Evolutionary conservation across 1,284 basidiomycete species (phyloP).

Genomic region (Heliocybe sulcata): DNA sequence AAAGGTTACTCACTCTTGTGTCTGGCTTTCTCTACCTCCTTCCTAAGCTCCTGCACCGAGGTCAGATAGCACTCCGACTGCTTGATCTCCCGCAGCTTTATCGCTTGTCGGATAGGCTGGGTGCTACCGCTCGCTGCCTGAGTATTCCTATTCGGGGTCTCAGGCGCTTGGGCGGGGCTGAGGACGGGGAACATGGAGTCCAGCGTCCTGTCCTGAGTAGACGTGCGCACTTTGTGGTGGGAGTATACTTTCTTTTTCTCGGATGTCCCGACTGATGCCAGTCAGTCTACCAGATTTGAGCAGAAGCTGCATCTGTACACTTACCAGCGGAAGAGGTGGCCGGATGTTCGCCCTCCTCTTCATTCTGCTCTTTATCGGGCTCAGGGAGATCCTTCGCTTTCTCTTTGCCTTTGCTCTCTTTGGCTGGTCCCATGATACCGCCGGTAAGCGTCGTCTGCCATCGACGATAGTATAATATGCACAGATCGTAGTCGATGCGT

Average conservation of each 20-base stretch:
- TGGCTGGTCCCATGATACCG: conserved; percentile 26
- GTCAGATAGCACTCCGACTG: conserved; percentile 78
- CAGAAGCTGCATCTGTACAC: neutral
- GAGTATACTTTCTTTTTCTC: conserved; percentile 47
- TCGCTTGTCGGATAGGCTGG: conserved; percentile 10
- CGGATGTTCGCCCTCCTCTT: conserved; percentile 3
- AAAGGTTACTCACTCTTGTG: conserved; percentile 59
- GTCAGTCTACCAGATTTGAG: neutral
- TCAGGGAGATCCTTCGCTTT: conserved; percentile 19
- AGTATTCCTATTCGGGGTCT: conserved; percentile 2
- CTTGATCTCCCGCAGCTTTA: conserved; percentile 49
- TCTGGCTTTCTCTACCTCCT: conserved; percentile 48
- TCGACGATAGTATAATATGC: neutral
- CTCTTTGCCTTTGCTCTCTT: conserved; percentile 35
- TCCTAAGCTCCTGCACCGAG: conserved; percentile 71
- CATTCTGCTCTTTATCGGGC: conserved; percentile 11
- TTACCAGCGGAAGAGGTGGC: neutral
- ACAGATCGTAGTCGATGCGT: neutral
- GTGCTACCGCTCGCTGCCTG: conserved; percentile 4
- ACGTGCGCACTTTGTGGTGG: conserved; percentile 91
- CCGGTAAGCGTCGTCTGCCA: conserved; percentile 57
- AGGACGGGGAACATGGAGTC: conserved; percentile 84
- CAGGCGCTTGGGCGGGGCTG: conserved; percentile 35
- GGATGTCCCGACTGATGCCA: conserved; percentile 8
- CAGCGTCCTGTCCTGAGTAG: conserved; percentile 80